Evolutionary conservation across 345 rosid species (phyloP).

Genomic region (Melaleuca quinquenervia): DNA sequence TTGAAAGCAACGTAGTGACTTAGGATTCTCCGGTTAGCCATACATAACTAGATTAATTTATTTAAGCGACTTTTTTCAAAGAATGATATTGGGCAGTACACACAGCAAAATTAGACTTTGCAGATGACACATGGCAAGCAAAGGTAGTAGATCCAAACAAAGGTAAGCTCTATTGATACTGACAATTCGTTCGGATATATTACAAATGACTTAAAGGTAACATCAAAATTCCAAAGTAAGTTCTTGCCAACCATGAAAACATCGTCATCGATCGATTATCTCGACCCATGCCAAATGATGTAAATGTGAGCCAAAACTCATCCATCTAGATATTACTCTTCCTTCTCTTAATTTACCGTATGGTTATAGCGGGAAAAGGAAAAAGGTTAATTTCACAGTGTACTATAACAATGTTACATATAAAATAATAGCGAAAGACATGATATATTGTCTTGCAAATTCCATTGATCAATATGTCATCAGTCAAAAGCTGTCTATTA

Average conservation of each 20-base stretch:
- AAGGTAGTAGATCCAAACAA: not conserved
- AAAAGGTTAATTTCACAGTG: not conserved
- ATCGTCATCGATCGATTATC: not conserved
- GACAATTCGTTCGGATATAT: too few relatives aligned
- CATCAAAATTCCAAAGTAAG: not conserved
- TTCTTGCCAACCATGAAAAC: not conserved
- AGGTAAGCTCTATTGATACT: not conserved
- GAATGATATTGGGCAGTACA: not conserved
- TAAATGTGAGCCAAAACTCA: too few relatives aligned
- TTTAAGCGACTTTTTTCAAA: too few relatives aligned
- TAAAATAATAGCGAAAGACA: not conserved
- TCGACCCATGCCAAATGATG: too few relatives aligned
- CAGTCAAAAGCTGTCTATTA: not conserved
- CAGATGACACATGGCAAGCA: not conserved
- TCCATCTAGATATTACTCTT: too few relatives aligned
- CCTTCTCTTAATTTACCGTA: not conserved
- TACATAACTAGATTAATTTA: not conserved
- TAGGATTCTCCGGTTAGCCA: not conserved
- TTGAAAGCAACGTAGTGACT: not conserved
- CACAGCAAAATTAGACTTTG: not conserved
- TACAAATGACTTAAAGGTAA: not conserved
- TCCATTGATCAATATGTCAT: too few relatives aligned
- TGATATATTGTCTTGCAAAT: not conserved
- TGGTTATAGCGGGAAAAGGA: too few relatives aligned
- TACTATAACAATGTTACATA: too few relatives aligned